Conservation (phyloP, 2,329 filamentous ascomycete species). For the Fusarium sp. region DNA sequence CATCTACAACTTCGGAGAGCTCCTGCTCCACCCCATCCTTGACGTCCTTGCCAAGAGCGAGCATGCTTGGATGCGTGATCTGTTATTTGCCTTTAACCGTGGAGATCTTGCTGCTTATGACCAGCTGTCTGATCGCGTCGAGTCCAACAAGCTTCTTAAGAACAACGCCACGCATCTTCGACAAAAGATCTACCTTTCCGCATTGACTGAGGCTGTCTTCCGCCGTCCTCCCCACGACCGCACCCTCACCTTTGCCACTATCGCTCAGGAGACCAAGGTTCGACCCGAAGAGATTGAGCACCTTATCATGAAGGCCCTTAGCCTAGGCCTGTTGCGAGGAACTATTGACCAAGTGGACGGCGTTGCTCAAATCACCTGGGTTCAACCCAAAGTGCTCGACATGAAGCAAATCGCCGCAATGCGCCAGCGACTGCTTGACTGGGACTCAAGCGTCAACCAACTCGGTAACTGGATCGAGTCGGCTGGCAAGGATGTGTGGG, state of each 20-base stretch:
- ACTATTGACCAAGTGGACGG: slow-evolving; percentile 97
- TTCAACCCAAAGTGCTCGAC: slow-evolving; percentile 97
- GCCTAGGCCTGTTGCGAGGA: slow-evolving; percentile 86
- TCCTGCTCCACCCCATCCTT: slow-evolving; percentile 96
- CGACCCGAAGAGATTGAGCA: slow-evolving; percentile 94
- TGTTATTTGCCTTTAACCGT: slow-evolving; percentile 98
- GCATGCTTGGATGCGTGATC: slow-evolving; percentile 87
- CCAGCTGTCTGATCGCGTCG: slow-evolving; percentile 81
- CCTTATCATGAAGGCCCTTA: slow-evolving; percentile 98
- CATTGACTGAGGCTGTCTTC: slow-evolving; percentile 96
- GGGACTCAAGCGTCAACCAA: slow-evolving; percentile 96
- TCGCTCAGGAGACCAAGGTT: slow-evolving; percentile 93
- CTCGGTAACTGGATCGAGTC: slow-evolving; percentile 97
- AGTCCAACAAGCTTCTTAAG: slow-evolving; percentile 81
- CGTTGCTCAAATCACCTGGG: slow-evolving; percentile 96
- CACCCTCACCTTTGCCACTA: slow-evolving; percentile 90
- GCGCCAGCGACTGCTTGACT: slow-evolving; percentile 87
- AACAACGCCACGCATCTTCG: slow-evolving; percentile 87
- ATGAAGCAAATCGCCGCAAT: slow-evolving; percentile 95
- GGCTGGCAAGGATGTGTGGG: slow-evolving; percentile 95
- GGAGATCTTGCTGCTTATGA: slow-evolving; percentile 92
- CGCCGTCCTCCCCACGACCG: slow-evolving; percentile 94
- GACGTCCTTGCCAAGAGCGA: slow-evolving; percentile 79
- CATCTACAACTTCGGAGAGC: slow-evolving; percentile 99
- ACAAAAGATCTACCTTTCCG: slow-evolving; percentile 98